Evolutionary conservation across 495 filamentous ascomycete genomes (phyloP).

Genomic region (Trichodelitschia bisporula): DNA sequence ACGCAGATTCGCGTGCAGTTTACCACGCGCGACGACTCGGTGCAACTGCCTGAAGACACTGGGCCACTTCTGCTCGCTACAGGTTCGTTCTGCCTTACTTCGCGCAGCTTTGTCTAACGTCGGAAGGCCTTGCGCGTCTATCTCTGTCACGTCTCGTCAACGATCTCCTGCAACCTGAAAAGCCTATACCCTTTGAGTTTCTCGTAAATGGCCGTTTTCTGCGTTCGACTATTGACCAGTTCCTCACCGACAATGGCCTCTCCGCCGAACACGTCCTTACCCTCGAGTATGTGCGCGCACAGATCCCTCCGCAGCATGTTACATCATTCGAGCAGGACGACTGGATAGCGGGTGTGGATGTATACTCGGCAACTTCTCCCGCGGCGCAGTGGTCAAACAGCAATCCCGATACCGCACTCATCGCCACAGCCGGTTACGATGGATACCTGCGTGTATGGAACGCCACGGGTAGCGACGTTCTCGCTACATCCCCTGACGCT

Average conservation of each 20-base stretch:
- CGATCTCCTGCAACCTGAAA: conserved; percentile 53
- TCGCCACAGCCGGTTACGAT: conserved; percentile 47
- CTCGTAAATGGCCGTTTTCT: conserved; percentile 79
- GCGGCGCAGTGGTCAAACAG: conserved; percentile 29
- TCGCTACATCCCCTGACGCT: conserved; percentile 42
- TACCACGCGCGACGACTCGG: no score
- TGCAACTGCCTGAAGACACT: no score
- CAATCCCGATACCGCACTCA: no score
- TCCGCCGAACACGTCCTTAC: conserved; percentile 66
- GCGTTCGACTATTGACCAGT: conserved; percentile 68
- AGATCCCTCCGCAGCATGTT: conserved; percentile 67
- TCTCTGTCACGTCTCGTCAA: no score
- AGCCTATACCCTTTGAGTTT: conserved; percentile 85
- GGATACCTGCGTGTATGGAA: conserved; percentile 75
- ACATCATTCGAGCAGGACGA: conserved; percentile 87
- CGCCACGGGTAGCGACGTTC: conserved; percentile 42
- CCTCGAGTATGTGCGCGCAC: conserved; percentile 76
- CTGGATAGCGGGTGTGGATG: conserved; percentile 85
- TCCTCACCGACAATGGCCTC: conserved; percentile 61
- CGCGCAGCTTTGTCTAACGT: no score
- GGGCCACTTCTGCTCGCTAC: no score
- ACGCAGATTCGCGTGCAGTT: no score
- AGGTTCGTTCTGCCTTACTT: no score
- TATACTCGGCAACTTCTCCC: conserved; percentile 40
- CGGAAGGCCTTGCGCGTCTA: no score